phyloP scores from a whole-genome alignment of 2,329 filamentous ascomycete species.

The Blumeria hordei region DNA sequence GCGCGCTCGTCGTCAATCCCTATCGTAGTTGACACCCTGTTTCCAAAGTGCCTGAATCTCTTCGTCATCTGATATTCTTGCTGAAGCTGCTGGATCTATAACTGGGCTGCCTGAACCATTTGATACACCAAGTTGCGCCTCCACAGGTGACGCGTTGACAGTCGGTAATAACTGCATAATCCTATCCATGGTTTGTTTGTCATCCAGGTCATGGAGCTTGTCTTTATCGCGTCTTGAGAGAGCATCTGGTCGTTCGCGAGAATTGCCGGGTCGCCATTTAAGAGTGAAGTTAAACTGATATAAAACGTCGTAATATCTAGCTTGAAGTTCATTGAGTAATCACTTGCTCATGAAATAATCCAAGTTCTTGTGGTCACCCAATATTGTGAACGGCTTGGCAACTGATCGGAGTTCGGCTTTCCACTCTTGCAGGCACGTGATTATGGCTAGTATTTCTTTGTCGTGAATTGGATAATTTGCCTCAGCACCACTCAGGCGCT shows the following conservation, averaged over 20 bases:
- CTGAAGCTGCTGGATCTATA: too few species aligned
- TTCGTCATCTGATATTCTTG: too few species aligned
- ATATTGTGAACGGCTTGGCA: neutral
- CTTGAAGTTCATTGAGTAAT: neutral
- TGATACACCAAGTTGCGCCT: too few species aligned
- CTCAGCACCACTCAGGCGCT: neutral
- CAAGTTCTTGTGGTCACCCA: neutral
- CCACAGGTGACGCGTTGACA: neutral
- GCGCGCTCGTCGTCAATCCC: too few species aligned
- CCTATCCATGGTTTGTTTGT: neutral
- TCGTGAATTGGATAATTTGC: neutral
- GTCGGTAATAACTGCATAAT: too few species aligned
- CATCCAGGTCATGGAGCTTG: neutral
- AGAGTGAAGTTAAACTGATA: neutral
- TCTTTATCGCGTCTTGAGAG: too few species aligned
- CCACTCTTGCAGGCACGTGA: neutral
- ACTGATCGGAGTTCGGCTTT: neutral
- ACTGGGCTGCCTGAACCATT: too few species aligned
- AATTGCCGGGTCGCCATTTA: too few species aligned
- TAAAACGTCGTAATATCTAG: neutral
- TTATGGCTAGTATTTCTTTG: neutral
- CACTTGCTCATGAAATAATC: neutral
- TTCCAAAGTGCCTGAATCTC: neutral
- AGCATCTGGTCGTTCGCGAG: too few species aligned
- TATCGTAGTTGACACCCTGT: too few species aligned